Evolutionary conservation across 441 rosid genomes (phyloP).

Genomic region (Adansonia grandidieri): DNA sequence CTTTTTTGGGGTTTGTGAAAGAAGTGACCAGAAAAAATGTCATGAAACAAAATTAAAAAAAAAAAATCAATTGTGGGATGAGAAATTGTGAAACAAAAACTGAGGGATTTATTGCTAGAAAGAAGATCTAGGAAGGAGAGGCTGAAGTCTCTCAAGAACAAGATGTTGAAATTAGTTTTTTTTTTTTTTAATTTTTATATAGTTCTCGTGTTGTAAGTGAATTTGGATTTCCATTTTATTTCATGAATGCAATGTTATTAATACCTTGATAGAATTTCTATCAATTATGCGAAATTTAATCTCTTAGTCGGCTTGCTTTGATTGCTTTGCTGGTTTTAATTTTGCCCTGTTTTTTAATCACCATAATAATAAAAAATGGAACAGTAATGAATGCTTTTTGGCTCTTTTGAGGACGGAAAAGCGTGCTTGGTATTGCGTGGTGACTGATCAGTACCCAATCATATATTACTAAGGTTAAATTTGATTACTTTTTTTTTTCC

Average conservation of each 20-base stretch:
- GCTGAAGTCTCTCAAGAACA: conserved; percentile 10
- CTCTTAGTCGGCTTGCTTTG: background rate
- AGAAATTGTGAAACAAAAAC: background rate
- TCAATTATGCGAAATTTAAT: background rate
- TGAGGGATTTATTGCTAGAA: background rate
- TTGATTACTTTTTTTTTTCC: too few species aligned
- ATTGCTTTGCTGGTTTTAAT: background rate
- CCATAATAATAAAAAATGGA: background rate
- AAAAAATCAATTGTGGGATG: conserved; percentile 21
- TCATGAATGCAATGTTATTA: conserved; percentile 12
- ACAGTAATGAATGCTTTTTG: background rate
- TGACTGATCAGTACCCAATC: background rate
- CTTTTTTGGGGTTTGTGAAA: conserved; percentile 18
- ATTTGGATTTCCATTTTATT: conserved; percentile 21
- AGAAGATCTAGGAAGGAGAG: background rate
- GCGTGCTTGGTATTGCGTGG: conserved; percentile 6
- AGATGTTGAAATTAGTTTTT: conserved; percentile 9
- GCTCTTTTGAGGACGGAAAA: conserved; percentile 1
- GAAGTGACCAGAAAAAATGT: conserved; percentile 28
- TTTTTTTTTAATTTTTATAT: background rate
- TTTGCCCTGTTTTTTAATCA: background rate
- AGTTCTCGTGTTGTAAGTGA: conserved; percentile 12
- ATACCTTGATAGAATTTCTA: background rate
- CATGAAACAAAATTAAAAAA: background rate
- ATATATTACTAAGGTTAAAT: background rate